Base-by-base conservation (phyloP, 2,329 filamentous ascomycete genomes). In the Phialophora tarda region DNA sequence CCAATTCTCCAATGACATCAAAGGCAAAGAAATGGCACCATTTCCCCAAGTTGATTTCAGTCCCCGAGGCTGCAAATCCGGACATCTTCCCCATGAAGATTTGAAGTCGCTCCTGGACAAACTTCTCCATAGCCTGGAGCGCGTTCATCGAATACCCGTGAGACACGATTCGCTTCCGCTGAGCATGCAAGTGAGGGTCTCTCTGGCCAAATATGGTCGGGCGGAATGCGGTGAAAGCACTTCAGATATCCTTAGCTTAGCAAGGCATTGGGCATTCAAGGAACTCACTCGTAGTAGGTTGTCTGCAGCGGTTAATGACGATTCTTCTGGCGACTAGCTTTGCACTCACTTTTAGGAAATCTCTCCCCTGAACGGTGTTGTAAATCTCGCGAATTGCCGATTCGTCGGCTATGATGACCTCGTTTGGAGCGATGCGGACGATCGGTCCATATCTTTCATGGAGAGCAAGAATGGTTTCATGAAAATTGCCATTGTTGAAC, bases 21-120 rank as follows among this genome's bases (percentile, higher is more conserved):
- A 58, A 58, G 55, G 55, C 55, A 28, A 58, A 58, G 55, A 58
- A 58, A 28, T 58, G 55, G 34, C 55, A 58, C 55, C 55, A 58
- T 47, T 58, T 58, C 1, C 55, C 55, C 34, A 58, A 12, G 55
- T 58, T 58, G 11, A 58, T 30, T 26, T 47, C 12, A 12, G 34
- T 12, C n/a, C 55, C 55, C 5, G 55, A 47, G 34, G 34, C 38
- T 47, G 55, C 55, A 4, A 47, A 58, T 17, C n/a, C 23, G 4
- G 55, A 58, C 55, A 58, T 58, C 55, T 58, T 58, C 1, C 34
- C 12, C 55, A 58, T 58, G 34, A 58, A 58, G 55, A 58, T 58
- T 8, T 58, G 55, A 23, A 58, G 21, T 1, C 55, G 55, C 38
- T 58, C 55, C 55, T 58, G 55, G 32, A 58, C 55, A 58, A 47